Evolutionary conservation across 192 early-diverging fungal genomes (phyloP), one percentile per base, ranked within the genome.

Genomic region (Coemansia sp.): DNA sequence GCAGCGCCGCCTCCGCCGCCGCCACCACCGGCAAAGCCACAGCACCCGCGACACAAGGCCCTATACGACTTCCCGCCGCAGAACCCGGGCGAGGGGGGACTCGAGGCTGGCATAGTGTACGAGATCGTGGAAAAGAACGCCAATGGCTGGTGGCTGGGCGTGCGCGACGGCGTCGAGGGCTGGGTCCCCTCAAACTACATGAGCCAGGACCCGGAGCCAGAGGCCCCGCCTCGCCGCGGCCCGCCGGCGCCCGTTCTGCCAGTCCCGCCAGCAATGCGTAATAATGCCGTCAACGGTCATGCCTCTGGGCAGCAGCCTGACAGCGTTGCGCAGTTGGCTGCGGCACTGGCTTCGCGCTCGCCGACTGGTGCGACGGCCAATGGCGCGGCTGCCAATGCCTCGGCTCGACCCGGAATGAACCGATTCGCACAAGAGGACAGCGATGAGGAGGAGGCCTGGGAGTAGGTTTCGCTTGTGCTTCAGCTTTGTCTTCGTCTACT

Each of bases 131-230:
- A 90, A 57, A 87, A 91, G 54, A 84, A 87, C 61, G 61, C 81
- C 27, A 89, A 77, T 68, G 88, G 86, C 59, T 87, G 80, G 77
- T 86, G 79, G 87, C 68, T 86, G 12, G 80, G 70, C 37, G 46
- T 64, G 46, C 76, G 82, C 46, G 85, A 85, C 56, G 88, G 87
- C 35, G 39, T 73, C 32, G 88, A 91, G 78, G 89, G 89, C 25
- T 93, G 90, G 91, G 85, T 93, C 14, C 91, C 91, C n/a, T 90
- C 89, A 62, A 91, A 93, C 72, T 93, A 93, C 60, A 63, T 91
- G 25, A 88, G 85, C 53, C 86, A 86, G 19, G 84, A 90, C 37
- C 68, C 89, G 10, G 89, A 91, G 45, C 87, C 87, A 38, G 87
- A 85, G 11, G 76, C 80, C 25, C 73, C 76, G 19, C 32, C 65